Percentiles rank a stretch among this genome's conserved stretches.
phyloP scores from a whole-genome alignment of 306 rosid genomes.

The Carpinus fangiana region DNA sequence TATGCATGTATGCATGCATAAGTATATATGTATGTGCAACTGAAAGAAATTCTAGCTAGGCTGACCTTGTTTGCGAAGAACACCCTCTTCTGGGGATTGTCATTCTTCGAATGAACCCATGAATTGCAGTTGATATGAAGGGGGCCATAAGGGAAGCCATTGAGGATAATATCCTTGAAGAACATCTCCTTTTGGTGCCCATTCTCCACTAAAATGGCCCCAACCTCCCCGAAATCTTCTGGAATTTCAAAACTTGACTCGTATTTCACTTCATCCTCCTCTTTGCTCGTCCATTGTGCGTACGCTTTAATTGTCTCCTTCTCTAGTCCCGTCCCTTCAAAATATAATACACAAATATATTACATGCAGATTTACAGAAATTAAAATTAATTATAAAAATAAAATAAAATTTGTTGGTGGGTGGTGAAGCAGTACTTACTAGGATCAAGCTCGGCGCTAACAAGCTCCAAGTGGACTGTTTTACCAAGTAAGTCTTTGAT shows the following conservation, averaged over 20 bases:
- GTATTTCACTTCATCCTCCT: conserved; percentile 29
- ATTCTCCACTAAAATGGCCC: conserved; percentile 66
- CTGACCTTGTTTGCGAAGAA: conserved; percentile 68
- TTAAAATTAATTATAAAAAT: not conserved
- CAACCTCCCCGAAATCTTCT: conserved; percentile 53
- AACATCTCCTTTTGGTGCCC: conserved; percentile 58
- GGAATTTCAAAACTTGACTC: conserved; percentile 51
- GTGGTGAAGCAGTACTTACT: conserved; percentile 31
- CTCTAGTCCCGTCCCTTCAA: conserved; percentile 50
- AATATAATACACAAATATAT: not conserved
- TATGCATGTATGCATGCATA: not conserved
- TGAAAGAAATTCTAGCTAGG: too few species aligned
- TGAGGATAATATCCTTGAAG: conserved; percentile 43
- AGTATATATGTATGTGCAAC: too few species aligned
- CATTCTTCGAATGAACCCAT: conserved; percentile 70
- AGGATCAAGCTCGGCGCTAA: conserved; percentile 42
- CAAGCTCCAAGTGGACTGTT: conserved; percentile 60
- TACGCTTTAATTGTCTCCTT: conserved; percentile 34
- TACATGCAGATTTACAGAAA: not conserved
- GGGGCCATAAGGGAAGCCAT: conserved; percentile 47
- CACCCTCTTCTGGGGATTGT: conserved; percentile 51
- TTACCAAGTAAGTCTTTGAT: conserved; percentile 64
- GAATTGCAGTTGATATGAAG: conserved; percentile 47
- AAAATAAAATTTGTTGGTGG: not conserved
- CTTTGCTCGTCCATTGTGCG: conserved; percentile 33